phyloP scores from a whole-genome alignment of 306 rosid genomes.

The Boehmeria nivea region DNA sequence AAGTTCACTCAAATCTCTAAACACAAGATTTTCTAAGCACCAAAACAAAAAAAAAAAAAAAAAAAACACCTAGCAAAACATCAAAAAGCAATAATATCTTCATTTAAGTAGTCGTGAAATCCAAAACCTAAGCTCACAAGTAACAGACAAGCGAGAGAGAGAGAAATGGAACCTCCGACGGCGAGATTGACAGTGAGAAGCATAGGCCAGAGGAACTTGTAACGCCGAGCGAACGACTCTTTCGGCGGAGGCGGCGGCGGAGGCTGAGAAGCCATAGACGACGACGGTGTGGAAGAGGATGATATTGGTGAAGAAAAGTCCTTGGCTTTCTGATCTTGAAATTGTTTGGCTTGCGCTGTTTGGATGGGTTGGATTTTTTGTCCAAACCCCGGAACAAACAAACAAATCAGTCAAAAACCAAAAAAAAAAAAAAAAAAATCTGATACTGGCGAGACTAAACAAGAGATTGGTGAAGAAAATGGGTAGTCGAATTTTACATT shows the following conservation, averaged over 20 bases:
- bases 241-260: constrained; percentile 48
- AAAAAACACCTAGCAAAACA: too few species aligned
- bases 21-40: too few species aligned
- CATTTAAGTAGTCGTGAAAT: neutral
- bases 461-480: neutral
- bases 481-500: constrained; percentile 29
- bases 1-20: too few species aligned
- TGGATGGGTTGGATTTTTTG: too few species aligned
- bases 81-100: too few species aligned
- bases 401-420: neutral
- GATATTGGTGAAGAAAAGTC: constrained; percentile 33
- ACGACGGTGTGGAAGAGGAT: constrained; percentile 21
- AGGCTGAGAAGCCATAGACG: constrained; percentile 40
- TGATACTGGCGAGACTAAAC: too few species aligned
- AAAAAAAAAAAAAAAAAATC: too few species aligned
- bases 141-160: neutral
- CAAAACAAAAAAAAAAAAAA: too few species aligned
- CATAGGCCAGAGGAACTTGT: constrained; percentile 76
- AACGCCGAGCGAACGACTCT: constrained; percentile 70
- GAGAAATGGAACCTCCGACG: constrained; percentile 59
- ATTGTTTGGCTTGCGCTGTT: constrained; percentile 51
- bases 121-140: constrained; percentile 13
- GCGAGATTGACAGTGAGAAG: constrained; percentile 78
- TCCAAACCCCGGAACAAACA: neutral
- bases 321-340: constrained; percentile 38